A percentile compares a stretch with the other conserved stretches of the same genome.
Evolutionary conservation across 2,329 filamentous ascomycete genomes (phyloP).

Genomic region (Neoascochyta sp.): DNA sequence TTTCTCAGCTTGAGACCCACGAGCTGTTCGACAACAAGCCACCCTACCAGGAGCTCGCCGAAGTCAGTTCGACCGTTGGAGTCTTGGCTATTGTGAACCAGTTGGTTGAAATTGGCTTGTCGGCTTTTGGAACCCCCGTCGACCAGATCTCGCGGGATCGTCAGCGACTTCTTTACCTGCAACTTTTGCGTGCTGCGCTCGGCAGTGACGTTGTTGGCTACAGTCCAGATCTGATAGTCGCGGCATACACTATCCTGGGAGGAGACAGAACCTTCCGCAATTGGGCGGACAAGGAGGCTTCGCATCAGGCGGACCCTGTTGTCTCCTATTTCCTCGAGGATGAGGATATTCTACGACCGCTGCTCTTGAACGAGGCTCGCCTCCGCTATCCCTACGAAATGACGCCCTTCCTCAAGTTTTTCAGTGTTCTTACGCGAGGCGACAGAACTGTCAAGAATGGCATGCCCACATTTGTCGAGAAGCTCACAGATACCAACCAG

Average conservation of each 20-base stretch:
- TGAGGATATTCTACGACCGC: constrained; percentile 50
- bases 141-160: constrained; percentile 57
- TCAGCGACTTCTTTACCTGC: constrained; percentile 62
- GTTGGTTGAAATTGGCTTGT: constrained; percentile 23
- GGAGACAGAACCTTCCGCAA: constrained; percentile 45
- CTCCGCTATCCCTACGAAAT: constrained; percentile 84
- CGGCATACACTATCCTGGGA: constrained; percentile 61
- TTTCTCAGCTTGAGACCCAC: constrained; percentile 19
- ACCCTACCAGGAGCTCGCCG: constrained; percentile 26
- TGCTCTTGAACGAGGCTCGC: constrained; percentile 64
- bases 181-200: constrained; percentile 65
- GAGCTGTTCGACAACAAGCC: constrained; percentile 26
- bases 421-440: constrained; percentile 58
- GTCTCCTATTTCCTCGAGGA: constrained; percentile 56
- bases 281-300: constrained; percentile 22
- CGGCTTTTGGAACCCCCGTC: constrained; percentile 47
- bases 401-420: constrained; percentile 70
- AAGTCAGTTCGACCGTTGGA: constrained; percentile 19
- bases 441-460: constrained; percentile 47
- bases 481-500: constrained; percentile 65
- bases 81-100: constrained; percentile 26
- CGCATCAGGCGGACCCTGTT: constrained; percentile 34
- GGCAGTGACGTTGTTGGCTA: constrained; percentile 61
- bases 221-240: constrained; percentile 64
- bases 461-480: constrained; percentile 52